A percentile compares a stretch with the other conserved stretches of the same genome.
Evolutionary conservation across 805 yeast species (phyloP).

Genomic region (Wickerhamiella alocasiicola): DNA sequence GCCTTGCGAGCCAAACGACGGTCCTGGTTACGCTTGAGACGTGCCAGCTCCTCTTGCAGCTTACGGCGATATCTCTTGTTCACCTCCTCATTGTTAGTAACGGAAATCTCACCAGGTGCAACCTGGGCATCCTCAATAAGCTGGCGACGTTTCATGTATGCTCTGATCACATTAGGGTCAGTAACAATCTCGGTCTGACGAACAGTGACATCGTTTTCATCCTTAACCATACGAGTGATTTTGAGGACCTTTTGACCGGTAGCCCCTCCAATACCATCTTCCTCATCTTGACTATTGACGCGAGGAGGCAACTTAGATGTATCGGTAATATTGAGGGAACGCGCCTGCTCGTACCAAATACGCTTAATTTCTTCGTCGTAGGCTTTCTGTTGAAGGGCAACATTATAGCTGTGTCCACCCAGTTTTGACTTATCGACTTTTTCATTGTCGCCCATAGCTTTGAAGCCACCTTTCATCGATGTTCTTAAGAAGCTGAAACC

Average conservation of each 20-base stretch:
- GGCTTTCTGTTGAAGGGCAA: conserved; percentile 75
- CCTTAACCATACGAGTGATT: conserved; percentile 69
- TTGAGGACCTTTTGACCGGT: conserved; percentile 34
- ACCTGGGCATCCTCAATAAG: conserved; percentile 51
- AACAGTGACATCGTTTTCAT: conserved; percentile 75
- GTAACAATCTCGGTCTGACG: conserved; percentile 63
- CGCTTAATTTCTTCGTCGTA: conserved; percentile 82
- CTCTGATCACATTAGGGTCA: conserved; percentile 78
- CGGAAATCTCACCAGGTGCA: conserved; percentile 57
- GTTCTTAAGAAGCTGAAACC: conserved; percentile 81
- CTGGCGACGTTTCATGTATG: conserved; percentile 64
- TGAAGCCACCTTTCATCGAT: conserved; percentile 90
- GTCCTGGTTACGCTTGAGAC: conserved; percentile 64
- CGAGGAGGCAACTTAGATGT: conserved; percentile 25
- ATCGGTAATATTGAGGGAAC: conserved; percentile 38
- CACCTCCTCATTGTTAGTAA: conserved; percentile 75
- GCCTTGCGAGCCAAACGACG: conserved; percentile 48
- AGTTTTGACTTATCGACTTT: conserved; percentile 33
- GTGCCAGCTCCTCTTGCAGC: conserved; percentile 72
- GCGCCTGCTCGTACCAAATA: conserved; percentile 80
- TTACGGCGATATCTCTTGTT: conserved; percentile 65
- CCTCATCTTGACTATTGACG: conserved; percentile 30
- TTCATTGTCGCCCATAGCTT: conserved; percentile 30
- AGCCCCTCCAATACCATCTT: conserved; percentile 24
- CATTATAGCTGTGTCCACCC: conserved; percentile 63